Evolutionary conservation across 352 stramenopile genomes (phyloP), one percentile per base, ranked within the genome.

Genomic region (Phytophthora cryptogea): DNA sequence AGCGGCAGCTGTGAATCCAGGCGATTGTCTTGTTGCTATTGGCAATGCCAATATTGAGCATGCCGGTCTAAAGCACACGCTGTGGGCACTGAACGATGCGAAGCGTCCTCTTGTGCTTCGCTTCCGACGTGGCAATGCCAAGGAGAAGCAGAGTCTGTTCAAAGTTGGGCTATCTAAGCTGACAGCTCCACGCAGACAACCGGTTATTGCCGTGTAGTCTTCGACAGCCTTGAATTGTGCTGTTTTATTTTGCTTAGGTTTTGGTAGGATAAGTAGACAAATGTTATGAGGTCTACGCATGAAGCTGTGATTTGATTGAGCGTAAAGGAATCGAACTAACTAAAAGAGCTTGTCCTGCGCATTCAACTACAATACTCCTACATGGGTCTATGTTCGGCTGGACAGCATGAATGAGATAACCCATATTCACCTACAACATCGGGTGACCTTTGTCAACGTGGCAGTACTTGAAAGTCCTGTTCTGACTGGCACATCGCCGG

Each of bases 11-110:
- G 86, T 95, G 27, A 92, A 88, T 37, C 83, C 83, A n/a, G 84
- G 84, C 11, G 86, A 95, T 57, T 85, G 78, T 46, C 72, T 95
- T 28, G 83, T 94, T 33, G 81, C 78, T 7, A 92, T 95, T 33
- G 79, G 84, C n/a, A 86, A 78, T 31, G 81, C 78, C 3, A 92
- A 94, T 54, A 90, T 93, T 27, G 86, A 95, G 60, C 80, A 94
- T 45, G 85, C 86, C 28, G 86, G 86, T 11, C 68, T 95, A 3
- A 91, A 92, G 66, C 86, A 94, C 59, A 93, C 86, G 28, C 43
- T 95, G 17, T 95, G 86, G 86, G 83, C 84, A 44, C 58, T 95
- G 33, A 92, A 92, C 39, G 86, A 91, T 43, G 75, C 83, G 8
- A 72, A 79, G 20, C 78, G 84, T 0, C 86, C 86, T 11, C 77